A percentile compares a stretch with the other conserved stretches of the same genome.
These are phyloP conservation scores for Effrenium voratum DNA, from an alignment of 73 alveolate genomes.

Conservation along the genomic window DNA sequence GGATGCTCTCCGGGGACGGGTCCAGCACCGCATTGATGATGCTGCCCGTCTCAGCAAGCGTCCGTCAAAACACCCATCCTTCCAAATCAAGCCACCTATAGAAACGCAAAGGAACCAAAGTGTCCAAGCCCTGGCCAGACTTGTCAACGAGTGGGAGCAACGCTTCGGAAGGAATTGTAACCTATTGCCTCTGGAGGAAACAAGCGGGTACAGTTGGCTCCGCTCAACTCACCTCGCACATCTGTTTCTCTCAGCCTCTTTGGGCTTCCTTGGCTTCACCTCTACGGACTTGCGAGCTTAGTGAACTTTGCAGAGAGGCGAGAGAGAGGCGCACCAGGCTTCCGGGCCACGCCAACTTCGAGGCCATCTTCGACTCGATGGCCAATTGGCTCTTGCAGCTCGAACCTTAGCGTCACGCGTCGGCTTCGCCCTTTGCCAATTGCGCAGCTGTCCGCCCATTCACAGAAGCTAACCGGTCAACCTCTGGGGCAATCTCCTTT, in stretches of 20 bases:
- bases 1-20: conserved; percentile 53
- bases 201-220: too few species aligned
- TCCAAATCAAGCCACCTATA: too few species aligned
- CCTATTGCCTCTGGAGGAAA: background rate
- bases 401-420: background rate
- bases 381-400: conserved; percentile 68
- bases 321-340: background rate
- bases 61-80: background rate
- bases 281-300: too few species aligned
- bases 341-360: conserved; percentile 31
- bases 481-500: too few species aligned
- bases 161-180: background rate
- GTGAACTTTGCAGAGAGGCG: too few species aligned
- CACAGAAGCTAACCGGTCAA: too few species aligned
- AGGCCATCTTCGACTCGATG: background rate
- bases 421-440: background rate
- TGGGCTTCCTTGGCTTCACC: too few species aligned
- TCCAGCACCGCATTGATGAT: conserved; percentile 64
- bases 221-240: too few species aligned
- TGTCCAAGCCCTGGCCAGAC: too few species aligned
- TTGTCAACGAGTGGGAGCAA: background rate
- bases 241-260: too few species aligned
- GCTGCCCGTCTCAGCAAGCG: conserved; percentile 37
- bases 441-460: too few species aligned
- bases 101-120: too few species aligned